Evolutionary conservation across 148 eudicot species (phyloP), one percentile per base, ranked within the genome.

Genomic region (Rhododendron mucronatum): DNA sequence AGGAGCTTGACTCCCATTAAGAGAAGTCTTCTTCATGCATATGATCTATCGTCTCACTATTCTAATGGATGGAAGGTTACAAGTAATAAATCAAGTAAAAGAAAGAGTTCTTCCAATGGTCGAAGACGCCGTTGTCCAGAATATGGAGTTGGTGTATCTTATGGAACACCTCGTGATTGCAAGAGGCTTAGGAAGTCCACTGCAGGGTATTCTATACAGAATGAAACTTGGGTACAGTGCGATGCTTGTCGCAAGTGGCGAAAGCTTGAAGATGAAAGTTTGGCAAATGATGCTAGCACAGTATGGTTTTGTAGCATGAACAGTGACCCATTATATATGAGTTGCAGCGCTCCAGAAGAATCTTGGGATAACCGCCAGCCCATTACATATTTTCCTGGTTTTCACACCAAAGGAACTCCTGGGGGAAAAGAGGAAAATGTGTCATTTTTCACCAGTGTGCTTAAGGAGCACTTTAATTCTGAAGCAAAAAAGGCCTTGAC

Each of bases 271-370:
- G 91, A 93, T 85, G 91, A 85, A 65, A 83, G 84, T 74, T 76
- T 81, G 65, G 88, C 93, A 82, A 90, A 89, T 87, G 81, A 89
- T 87, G 78, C 92, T 53, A 84, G 89, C 8, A 84, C 92, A 83
- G 92, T 92, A 69, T 96, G 99, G 99, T 96, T 96, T 92, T 96
- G 99, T 90, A 93, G 99, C 89, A 91, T 96, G 97, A 96, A 94
- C 85, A 84, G 89, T 84, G 95, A 96, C 79, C 92, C 94, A 1
- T 87, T 87, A 51, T 87, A 88, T 88, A 93, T 89, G 91, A 92
- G 91, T 85, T 96, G 99, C 87, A 86, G 84, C 83, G 90, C 84
- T 87, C 92, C 97, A 65, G 95, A 95, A 91, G 99, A 95, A 90
- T 85, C 96, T 78, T 93, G 93, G 93, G 93, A 93, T 86, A 50